These are phyloP conservation scores for Hibiscus syriacus DNA, from an alignment of 345 rosid species.

Conservation along the genomic window DNA sequence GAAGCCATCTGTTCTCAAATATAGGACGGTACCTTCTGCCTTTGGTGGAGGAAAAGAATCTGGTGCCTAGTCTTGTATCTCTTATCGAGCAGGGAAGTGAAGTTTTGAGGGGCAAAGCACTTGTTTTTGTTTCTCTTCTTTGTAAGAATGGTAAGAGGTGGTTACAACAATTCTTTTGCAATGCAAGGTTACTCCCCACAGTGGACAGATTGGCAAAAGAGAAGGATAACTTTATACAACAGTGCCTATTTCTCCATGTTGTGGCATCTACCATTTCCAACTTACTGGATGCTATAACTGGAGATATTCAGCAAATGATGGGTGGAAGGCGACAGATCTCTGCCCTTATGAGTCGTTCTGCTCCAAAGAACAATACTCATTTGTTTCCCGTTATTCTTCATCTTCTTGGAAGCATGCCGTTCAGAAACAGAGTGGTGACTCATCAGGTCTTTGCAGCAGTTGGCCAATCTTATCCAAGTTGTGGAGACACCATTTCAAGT, in stretches of 20 bases:
- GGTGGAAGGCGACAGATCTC: constrained; percentile 77
- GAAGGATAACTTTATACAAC: constrained; percentile 70
- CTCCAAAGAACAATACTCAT: constrained; percentile 59
- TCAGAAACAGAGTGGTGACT: no score
- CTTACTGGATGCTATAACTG: constrained; percentile 61
- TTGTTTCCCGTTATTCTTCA: constrained; percentile 80
- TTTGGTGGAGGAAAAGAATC: constrained; percentile 72
- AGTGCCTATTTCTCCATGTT: constrained; percentile 57
- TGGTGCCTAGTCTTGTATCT: constrained; percentile 61
- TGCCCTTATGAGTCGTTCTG: constrained; percentile 47
- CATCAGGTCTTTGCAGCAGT: constrained; percentile 49
- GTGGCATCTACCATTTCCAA: constrained; percentile 61
- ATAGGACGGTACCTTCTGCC: constrained; percentile 66
- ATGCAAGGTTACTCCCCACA: constrained; percentile 60
- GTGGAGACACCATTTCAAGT: constrained; percentile 89
- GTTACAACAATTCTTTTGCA: constrained; percentile 78
- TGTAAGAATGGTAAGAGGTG: constrained; percentile 81
- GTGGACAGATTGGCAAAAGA: constrained; percentile 86
- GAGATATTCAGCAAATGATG: constrained; percentile 74
- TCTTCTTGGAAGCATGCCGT: constrained; percentile 57
- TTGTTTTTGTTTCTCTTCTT: constrained; percentile 72
- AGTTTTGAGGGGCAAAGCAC: constrained; percentile 74
- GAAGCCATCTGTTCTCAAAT: constrained; percentile 62
- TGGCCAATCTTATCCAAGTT: constrained; percentile 71
- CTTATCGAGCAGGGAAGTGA: constrained; percentile 86